Evolutionary conservation across 805 yeast species (phyloP), one percentile per base, ranked within the genome.

Genomic region (Pichia phayaonensis): DNA sequence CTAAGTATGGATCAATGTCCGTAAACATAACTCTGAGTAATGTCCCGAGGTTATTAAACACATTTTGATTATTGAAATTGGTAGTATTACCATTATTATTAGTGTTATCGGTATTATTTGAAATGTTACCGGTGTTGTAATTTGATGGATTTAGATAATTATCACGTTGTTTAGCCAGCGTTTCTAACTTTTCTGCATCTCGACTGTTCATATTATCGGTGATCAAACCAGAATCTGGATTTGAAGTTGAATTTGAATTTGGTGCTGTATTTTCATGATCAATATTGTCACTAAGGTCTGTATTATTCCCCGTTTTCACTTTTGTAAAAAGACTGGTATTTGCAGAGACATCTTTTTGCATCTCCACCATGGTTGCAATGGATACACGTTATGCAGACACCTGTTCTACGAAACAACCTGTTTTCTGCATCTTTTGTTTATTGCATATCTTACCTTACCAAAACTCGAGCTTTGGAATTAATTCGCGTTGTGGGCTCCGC

Each of bases 121-220:
- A 13, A 6, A 16, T 44, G 15, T 36, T 26, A 10, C 29, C 29
- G 12, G 8, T 23, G 22, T n/a, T 41, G 26, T 8, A 12, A n/a
- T 7, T 29, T 3, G 31, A 24, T 13, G 20, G 2, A 26, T 42
- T 44, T 16, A 45, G n/a, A 20, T 49, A 49, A 20, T 45, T 45
- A 15, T 49, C 52, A 21, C 46, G 46, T 36, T 45, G 49, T 49
- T 45, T 49, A 13, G 45, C 42, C n/a, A 42, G 18, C 15, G 43
- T 22, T 34, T 45, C 42, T 10, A 20, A 13, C 22, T 49, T 49
- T 23, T 49, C 52, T 5, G 15, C 22, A 4, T 49, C 52, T 18
- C 52, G 31, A 16, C 22, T 34, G 18, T 18, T 40, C 1, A 44
- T 20, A 4, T 15, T 15, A n/a, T 41, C 27, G 22, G 15, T 42